Evolutionary conservation across 352 stramenopile species (phyloP).

Genomic region (Poterioochromonas sp.): DNA sequence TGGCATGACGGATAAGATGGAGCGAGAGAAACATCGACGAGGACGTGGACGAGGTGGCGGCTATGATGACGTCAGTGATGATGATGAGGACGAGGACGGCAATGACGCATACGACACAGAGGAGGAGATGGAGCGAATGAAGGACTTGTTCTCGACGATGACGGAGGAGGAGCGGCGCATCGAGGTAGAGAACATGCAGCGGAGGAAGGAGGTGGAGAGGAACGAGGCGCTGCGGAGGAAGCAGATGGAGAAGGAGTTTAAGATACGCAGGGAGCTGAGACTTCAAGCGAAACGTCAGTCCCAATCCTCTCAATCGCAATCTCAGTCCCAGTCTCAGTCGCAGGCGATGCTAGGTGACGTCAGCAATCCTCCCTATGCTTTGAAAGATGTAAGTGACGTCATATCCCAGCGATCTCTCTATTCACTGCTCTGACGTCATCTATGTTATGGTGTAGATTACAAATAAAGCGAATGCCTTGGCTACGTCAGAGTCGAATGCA

Average conservation of each 20-base stretch:
- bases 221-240: neutral
- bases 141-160: neutral
- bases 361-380: constrained; percentile 10
- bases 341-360: constrained; percentile 2
- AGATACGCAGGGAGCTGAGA: neutral
- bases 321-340: constrained; percentile 6
- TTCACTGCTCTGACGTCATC: constrained; percentile 10
- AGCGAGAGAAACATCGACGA: neutral
- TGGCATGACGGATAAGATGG: neutral
- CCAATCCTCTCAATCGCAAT: no score
- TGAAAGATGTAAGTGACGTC: constrained; percentile 13
- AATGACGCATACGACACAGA: neutral
- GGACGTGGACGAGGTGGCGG: neutral
- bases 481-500: constrained; percentile 10
- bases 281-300: no score
- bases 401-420: constrained; percentile 11
- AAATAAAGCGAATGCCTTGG: constrained; percentile 13
- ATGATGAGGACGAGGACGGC: neutral
- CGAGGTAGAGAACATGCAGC: neutral
- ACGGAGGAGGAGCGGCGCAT: neutral
- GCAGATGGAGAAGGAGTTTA: neutral
- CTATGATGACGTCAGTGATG: neutral
- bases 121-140: neutral
- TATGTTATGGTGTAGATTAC: constrained; percentile 15
- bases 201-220: neutral